A percentile compares a stretch with the other conserved stretches of the same genome.
phyloP scores from a whole-genome alignment of 306 rosid genomes.

The Lotus japonicus region DNA sequence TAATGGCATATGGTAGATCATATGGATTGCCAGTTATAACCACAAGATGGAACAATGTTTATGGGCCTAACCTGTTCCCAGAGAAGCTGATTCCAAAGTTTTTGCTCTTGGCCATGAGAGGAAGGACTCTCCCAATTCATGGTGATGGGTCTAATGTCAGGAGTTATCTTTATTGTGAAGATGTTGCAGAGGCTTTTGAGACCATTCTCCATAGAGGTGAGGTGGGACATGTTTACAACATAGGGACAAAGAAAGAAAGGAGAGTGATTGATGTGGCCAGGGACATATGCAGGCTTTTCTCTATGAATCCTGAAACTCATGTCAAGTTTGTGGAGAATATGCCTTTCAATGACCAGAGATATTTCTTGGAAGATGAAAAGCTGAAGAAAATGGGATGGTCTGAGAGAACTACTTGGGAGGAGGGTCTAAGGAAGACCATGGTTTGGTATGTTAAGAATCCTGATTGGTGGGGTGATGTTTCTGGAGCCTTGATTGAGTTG shows the following conservation, averaged over 20 bases:
- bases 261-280: constrained; percentile 28
- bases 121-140: constrained; percentile 28
- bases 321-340: constrained; percentile 34
- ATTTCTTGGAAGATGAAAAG: constrained; percentile 35
- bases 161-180: constrained; percentile 34
- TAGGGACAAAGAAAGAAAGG: constrained; percentile 31
- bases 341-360: constrained; percentile 37
- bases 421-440: constrained; percentile 37
- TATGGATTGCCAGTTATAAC: constrained; percentile 33
- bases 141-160: constrained; percentile 36
- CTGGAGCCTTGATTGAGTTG: constrained; percentile 49
- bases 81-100: constrained; percentile 37
- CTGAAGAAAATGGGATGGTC: constrained; percentile 40
- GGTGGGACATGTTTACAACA: constrained; percentile 31
- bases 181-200: constrained; percentile 38
- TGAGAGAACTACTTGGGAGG: constrained; percentile 39
- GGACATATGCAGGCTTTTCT: constrained; percentile 28
- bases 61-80: constrained; percentile 36
- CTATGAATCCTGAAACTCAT: constrained; percentile 3
- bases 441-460: constrained; percentile 41
- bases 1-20: constrained; percentile 36
- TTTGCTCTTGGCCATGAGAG: constrained; percentile 30
- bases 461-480: constrained; percentile 55
- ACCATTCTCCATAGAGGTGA: constrained; percentile 31
- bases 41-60: constrained; percentile 30